A percentile compares a stretch with the other conserved stretches of the same genome.
Evolutionary conservation across 345 rosid species (phyloP).

Genomic region (Gossypium anomalum): DNA sequence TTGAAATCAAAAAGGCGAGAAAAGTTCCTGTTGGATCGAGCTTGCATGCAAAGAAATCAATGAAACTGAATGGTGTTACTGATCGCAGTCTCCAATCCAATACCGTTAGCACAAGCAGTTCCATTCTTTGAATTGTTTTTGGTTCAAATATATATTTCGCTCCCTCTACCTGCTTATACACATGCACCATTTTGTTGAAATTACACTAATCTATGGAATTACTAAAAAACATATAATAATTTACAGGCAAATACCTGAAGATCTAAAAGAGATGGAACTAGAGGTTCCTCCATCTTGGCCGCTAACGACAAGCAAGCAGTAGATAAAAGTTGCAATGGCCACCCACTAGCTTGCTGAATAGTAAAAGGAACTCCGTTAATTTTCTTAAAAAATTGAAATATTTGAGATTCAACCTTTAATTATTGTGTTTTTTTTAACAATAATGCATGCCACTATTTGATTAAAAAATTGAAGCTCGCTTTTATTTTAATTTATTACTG

Average conservation of each 20-base stretch:
- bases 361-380: neutral
- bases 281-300: slow-evolving; percentile 96
- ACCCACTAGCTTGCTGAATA: slow-evolving; percentile 58
- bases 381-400: too few species aligned
- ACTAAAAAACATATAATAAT: neutral
- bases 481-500: neutral
- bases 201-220: neutral
- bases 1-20: slow-evolving; percentile 51
- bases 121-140: slow-evolving; percentile 84
- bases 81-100: slow-evolving; percentile 96
- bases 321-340: slow-evolving; percentile 92
- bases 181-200: neutral
- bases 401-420: too few species aligned
- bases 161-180: slow-evolving; percentile 52
- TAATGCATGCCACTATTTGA: neutral
- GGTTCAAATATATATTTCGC: slow-evolving; percentile 73
- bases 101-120: slow-evolving; percentile 71
- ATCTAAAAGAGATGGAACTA: slow-evolving; percentile 78
- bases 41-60: slow-evolving; percentile 85
- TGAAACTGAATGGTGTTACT: slow-evolving; percentile 78
- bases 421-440: too few species aligned
- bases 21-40: slow-evolving; percentile 64
- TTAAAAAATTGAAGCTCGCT: neutral
- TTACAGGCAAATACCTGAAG: slow-evolving; percentile 55
- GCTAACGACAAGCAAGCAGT: slow-evolving; percentile 94